Percentiles rank a stretch among this genome's conserved stretches.
phyloP scores from a whole-genome alignment of 176 grass and related monocot species.

The Aegilops longissima region DNA sequence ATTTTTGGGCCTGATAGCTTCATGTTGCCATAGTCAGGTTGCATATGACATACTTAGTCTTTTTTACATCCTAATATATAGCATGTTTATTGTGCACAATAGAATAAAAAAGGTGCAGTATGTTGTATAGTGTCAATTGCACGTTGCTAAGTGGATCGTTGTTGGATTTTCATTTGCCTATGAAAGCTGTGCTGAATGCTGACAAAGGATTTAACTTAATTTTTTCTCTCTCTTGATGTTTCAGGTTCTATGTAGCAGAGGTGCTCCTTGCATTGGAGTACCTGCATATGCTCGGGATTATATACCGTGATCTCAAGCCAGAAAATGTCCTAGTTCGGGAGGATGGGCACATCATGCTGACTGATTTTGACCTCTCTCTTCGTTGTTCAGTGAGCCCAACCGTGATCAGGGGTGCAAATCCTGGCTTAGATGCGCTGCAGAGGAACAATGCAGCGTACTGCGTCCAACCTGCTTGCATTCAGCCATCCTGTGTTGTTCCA shows the following conservation, averaged over 20 bases:
- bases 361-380: slow-evolving; percentile 87
- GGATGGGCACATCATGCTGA: slow-evolving; percentile 94
- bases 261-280: slow-evolving; percentile 84
- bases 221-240: slow-evolving; percentile 32
- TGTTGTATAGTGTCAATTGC: neutral
- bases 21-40: neutral
- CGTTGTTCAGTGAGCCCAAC: slow-evolving; percentile 67
- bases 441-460: slow-evolving; percentile 77
- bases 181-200: neutral
- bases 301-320: slow-evolving; percentile 93
- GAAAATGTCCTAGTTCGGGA: slow-evolving; percentile 91
- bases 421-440: slow-evolving; percentile 54
- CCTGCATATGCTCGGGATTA: slow-evolving; percentile 92
- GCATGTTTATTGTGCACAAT: neutral
- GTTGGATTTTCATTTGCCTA: neutral
- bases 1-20: neutral
- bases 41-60: neutral
- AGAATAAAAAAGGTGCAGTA: neutral
- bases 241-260: slow-evolving; percentile 90
- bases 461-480: slow-evolving; percentile 81
- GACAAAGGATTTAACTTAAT: neutral
- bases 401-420: slow-evolving; percentile 66
- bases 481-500: slow-evolving; percentile 80
- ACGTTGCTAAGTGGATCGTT: neutral
- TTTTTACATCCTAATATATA: neutral